phyloP scores from a whole-genome alignment of 78 protist species.

The Capsaspora owczarzaki region DNA sequence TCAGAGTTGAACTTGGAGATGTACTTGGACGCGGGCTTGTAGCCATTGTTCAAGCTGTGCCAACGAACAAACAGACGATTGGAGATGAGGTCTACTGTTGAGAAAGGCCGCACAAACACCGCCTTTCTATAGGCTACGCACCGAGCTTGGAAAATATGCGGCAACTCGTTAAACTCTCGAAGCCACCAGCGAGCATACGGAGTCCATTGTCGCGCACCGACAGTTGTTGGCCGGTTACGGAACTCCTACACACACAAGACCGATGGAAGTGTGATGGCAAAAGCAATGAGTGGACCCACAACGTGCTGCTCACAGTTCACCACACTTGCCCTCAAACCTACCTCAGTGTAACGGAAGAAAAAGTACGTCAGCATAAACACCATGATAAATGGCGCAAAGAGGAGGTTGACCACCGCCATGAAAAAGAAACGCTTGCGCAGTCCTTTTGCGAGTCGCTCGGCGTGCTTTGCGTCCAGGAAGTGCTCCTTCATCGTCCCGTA shows the following conservation, averaged over 20 bases:
- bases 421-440: constrained; percentile 40
- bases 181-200: constrained; percentile 63
- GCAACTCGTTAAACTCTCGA: constrained; percentile 75
- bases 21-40: background rate
- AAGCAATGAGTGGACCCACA: background rate
- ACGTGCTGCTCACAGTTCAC: no score
- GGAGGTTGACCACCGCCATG: constrained; percentile 48
- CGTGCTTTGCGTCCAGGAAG: constrained; percentile 17
- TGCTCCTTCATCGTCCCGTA: constrained; percentile 28
- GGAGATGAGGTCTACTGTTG: background rate
- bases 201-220: constrained; percentile 71
- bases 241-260: constrained; percentile 48
- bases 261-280: background rate
- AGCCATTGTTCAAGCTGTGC: no score
- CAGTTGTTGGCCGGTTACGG: constrained; percentile 55
- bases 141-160: constrained; percentile 57
- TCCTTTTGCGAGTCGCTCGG: background rate
- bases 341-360: constrained; percentile 66
- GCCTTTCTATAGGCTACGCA: background rate
- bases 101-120: background rate
- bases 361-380: constrained; percentile 51
- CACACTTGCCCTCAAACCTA: background rate
- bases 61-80: background rate
- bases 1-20: background rate
- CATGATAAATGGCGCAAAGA: constrained; percentile 64